These are phyloP conservation scores for Wickerhamiella slavikovae DNA, from an alignment of 805 yeast genomes.

Conservation along the genomic window DNA sequence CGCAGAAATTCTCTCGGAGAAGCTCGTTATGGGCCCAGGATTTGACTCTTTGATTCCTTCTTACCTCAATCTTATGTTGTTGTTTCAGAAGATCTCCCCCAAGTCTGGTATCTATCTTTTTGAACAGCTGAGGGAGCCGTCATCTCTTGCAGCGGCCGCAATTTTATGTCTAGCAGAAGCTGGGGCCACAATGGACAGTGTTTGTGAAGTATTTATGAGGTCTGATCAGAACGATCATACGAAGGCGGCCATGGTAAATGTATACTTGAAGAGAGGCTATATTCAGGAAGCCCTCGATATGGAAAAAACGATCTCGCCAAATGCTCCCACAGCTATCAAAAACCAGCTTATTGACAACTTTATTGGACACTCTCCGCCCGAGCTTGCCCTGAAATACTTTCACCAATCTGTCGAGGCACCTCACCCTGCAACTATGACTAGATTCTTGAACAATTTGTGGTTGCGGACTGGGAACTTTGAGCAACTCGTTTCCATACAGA, in stretches of 20 bases:
- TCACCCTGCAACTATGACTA: slow-evolving; percentile 8
- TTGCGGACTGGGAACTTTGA: background rate
- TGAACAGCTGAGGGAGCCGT: slow-evolving; percentile 1
- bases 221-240: slow-evolving; percentile 2
- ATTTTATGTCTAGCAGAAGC: slow-evolving; percentile 11
- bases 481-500: slow-evolving; percentile 6
- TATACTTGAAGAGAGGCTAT: slow-evolving; percentile 4
- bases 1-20: slow-evolving; percentile 6
- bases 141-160: slow-evolving; percentile 7
- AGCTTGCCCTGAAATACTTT: slow-evolving; percentile 5
- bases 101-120: slow-evolving; percentile 7
- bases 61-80: slow-evolving; percentile 6
- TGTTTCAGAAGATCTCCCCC: slow-evolving; percentile 10
- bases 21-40: slow-evolving; percentile 2
- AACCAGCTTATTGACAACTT: slow-evolving; percentile 7
- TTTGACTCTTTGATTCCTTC: too few species aligned
- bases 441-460: slow-evolving; percentile 8
- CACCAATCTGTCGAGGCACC: slow-evolving; percentile 4
- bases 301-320: background rate
- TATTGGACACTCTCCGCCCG: slow-evolving; percentile 12
- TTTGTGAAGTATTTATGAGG: slow-evolving; percentile 4
- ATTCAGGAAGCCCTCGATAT: slow-evolving; percentile 4
- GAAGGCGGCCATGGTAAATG: slow-evolving; percentile 4
- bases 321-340: background rate
- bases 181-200: slow-evolving; percentile 3